Evolutionary conservation across 192 early-diverging fungal species (phyloP).

Genomic region (Backusella morwellensis): DNA sequence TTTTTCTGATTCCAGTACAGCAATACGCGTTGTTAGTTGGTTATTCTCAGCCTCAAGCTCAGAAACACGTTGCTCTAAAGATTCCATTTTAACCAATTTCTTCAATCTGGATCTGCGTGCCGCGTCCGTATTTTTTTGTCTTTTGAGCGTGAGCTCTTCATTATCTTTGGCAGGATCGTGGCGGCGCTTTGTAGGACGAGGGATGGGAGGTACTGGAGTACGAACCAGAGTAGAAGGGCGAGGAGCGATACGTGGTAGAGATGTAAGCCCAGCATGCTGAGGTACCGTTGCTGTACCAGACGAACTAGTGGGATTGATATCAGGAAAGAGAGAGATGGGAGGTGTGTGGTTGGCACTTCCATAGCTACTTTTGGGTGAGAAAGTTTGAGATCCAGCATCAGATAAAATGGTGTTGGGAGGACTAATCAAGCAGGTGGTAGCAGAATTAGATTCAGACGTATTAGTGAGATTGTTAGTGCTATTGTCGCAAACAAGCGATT

Average conservation of each 20-base stretch:
- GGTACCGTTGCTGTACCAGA: too few species aligned
- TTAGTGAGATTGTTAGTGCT: not conserved
- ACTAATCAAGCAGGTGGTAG: not conserved
- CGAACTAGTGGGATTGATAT: not conserved
- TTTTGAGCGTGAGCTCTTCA: slow-evolving; percentile 39
- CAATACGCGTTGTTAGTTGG: slow-evolving; percentile 55
- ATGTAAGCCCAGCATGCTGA: too few species aligned
- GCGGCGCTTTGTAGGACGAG: slow-evolving; percentile 4
- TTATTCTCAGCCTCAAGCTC: slow-evolving; percentile 76
- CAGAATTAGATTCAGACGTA: not conserved
- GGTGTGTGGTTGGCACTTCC: not conserved
- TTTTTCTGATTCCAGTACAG: slow-evolving; percentile 50
- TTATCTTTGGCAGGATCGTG: not conserved
- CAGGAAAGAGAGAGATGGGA: slow-evolving; percentile 12
- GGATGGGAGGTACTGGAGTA: not conserved
- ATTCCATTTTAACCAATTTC: slow-evolving; percentile 74
- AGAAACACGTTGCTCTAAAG: slow-evolving; percentile 68
- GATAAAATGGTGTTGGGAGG: not conserved
- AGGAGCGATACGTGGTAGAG: slow-evolving; percentile 9
- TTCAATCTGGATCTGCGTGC: slow-evolving; percentile 84
- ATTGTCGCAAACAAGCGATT: not conserved
- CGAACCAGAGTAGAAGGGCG: not conserved
- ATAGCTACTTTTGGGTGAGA: not conserved
- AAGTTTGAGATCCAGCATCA: not conserved
- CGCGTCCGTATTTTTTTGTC: slow-evolving; percentile 80